Conservation (phyloP, 2,329 filamentous ascomycete species). For the Septoria linicola region DNA sequence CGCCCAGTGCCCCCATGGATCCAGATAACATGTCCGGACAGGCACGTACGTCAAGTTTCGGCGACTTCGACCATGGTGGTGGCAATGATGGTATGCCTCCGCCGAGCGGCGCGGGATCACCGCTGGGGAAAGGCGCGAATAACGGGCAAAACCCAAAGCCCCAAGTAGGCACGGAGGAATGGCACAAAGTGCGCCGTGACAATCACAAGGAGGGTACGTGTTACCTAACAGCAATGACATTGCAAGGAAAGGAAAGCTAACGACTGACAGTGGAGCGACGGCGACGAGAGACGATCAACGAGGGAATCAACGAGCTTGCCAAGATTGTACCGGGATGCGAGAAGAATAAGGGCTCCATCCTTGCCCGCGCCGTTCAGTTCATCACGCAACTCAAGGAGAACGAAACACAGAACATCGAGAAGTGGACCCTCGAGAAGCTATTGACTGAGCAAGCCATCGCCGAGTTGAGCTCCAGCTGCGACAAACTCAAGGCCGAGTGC, state of each 20-base stretch:
- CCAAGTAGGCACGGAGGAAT: constrained; percentile 91
- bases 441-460: constrained; percentile 84
- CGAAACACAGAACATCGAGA: constrained; percentile 88
- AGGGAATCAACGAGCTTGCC: constrained; percentile 95
- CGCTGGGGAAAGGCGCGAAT: constrained; percentile 28
- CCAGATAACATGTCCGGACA: constrained; percentile 19
- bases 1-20: constrained; percentile 26
- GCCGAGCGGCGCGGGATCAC: constrained; percentile 46
- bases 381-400: constrained; percentile 94
- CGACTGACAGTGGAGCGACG: constrained; percentile 78
- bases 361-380: constrained; percentile 89
- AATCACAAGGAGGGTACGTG: constrained; percentile 94
- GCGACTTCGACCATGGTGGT: constrained; percentile 26
- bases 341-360: constrained; percentile 97
- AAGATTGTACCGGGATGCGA: constrained; percentile 98
- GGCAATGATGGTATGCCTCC: constrained; percentile 8
- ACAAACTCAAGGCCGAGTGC: constrained; percentile 79
- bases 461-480: constrained; percentile 82
- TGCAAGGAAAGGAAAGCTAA: constrained; percentile 15
- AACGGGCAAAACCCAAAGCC: constrained; percentile 59
- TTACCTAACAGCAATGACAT: neutral
- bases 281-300: constrained; percentile 95
- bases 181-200: constrained; percentile 95
- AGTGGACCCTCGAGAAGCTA: constrained; percentile 89
- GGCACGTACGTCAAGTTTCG: constrained; percentile 26